Evolutionary conservation across 805 yeast genomes (phyloP).

Genomic region (Ogataea glucozyma): DNA sequence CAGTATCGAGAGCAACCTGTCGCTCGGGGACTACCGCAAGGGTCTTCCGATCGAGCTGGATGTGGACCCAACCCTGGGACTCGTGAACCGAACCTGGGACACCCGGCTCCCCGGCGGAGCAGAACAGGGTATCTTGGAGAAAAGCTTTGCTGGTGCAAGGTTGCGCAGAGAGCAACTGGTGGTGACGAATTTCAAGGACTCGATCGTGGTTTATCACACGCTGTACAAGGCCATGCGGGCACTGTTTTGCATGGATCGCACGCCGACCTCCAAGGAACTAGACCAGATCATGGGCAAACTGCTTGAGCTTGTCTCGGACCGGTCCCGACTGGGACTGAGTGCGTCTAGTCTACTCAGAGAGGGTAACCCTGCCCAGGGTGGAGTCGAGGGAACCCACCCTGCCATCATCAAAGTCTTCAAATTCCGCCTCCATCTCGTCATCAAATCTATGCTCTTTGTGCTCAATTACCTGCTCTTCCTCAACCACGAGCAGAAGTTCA

Average conservation of each 20-base stretch:
- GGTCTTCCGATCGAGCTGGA: constrained; percentile 40
- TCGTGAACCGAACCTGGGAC: constrained; percentile 38
- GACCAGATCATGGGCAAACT: constrained; percentile 33
- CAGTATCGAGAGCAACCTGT: constrained; percentile 37
- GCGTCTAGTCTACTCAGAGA: constrained; percentile 27
- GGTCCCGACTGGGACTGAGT: constrained; percentile 31
- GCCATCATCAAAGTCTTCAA: constrained; percentile 31
- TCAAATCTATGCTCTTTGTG: constrained; percentile 51
- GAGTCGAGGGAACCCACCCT: constrained; percentile 21
- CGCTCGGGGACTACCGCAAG: constrained; percentile 40
- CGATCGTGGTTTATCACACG: constrained; percentile 46
- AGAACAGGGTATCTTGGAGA: constrained; percentile 38
- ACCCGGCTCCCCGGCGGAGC: constrained; percentile 40
- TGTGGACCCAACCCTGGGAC: constrained; percentile 37
- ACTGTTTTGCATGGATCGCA: constrained; percentile 35
- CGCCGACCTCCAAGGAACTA: constrained; percentile 37
- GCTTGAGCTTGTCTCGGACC: constrained; percentile 32
- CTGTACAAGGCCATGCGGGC: constrained; percentile 43
- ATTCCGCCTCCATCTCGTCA: constrained; percentile 35
- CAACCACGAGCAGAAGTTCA: constrained; percentile 40
- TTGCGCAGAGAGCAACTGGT: constrained; percentile 45
- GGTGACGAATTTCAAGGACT: constrained; percentile 47
- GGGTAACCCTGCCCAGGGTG: constrained; percentile 5
- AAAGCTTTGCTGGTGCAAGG: constrained; percentile 33
- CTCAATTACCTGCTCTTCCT: constrained; percentile 48